Evolutionary conservation across 805 yeast species (phyloP).

Genomic region (Metschnikowia gruessii): DNA sequence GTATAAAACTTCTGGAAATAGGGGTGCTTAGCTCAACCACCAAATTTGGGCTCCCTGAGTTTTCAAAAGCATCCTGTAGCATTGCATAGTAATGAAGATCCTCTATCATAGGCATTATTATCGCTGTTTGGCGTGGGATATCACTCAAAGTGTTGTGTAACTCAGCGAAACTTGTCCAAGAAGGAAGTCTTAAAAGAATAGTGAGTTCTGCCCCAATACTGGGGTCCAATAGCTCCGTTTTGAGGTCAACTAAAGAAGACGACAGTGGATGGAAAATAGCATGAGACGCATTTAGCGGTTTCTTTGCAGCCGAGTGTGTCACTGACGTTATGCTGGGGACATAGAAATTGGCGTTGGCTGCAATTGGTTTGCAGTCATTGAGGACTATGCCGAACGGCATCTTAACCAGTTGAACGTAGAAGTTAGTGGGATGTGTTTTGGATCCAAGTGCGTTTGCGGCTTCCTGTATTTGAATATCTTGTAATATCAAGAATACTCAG

Average conservation of each 20-base stretch:
- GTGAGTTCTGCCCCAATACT: neutral
- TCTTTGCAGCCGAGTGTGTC: neutral
- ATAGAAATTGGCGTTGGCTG: slow-evolving; percentile 10
- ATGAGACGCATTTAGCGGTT: slow-evolving; percentile 2
- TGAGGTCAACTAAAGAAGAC: neutral
- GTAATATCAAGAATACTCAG: too few species aligned
- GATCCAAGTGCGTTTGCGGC: too few species aligned
- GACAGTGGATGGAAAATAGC: neutral
- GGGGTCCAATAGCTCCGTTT: neutral
- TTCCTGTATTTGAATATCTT: too few species aligned
- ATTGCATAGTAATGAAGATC: neutral
- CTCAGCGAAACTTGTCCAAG: neutral
- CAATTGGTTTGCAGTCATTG: neutral
- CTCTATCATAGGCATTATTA: slow-evolving; percentile 7
- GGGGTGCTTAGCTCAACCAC: slow-evolving; percentile 4
- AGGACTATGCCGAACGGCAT: slow-evolving; percentile 16
- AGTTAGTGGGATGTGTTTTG: too few species aligned
- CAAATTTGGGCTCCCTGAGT: neutral
- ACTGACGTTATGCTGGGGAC: slow-evolving; percentile 4
- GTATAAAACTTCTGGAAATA: neutral
- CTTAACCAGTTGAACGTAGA: neutral
- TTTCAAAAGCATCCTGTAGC: neutral
- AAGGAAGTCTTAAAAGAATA: slow-evolving; percentile 1
- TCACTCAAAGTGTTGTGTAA: neutral
- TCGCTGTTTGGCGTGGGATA: neutral